phyloP scores from a whole-genome alignment of 169 alveolate species.

The Plasmodium berghei region DNA sequence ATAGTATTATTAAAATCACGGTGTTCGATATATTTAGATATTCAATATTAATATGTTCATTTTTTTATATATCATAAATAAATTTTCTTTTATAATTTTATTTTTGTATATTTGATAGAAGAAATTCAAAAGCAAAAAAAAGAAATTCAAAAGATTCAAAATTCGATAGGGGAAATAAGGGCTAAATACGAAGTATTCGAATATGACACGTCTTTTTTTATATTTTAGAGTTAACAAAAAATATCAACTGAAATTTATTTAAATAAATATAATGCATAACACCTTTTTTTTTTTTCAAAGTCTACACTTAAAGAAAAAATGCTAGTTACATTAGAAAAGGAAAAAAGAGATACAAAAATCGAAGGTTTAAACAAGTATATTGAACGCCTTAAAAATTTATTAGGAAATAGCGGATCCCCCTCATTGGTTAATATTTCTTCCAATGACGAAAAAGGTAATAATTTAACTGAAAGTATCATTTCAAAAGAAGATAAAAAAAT shows the following conservation, averaged over 20 bases:
- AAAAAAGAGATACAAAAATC: slow-evolving; percentile 67
- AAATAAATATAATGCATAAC: slow-evolving; percentile 6
- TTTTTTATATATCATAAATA: slow-evolving; percentile 15
- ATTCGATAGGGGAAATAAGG: slow-evolving; percentile 62
- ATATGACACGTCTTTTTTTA: slow-evolving; percentile 14
- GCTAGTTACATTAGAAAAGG: slow-evolving; percentile 54
- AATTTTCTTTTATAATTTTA: slow-evolving; percentile 27
- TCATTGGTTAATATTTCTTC: slow-evolving; percentile 28
- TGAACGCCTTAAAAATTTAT: slow-evolving; percentile 41
- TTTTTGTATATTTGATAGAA: slow-evolving; percentile 34
- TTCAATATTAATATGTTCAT: slow-evolving; percentile 25
- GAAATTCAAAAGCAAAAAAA: slow-evolving; percentile 71
- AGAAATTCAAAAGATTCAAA: slow-evolving; percentile 65
- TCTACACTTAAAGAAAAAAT: slow-evolving; percentile 69
- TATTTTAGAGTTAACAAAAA: slow-evolving; percentile 9
- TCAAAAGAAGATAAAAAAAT: slow-evolving; percentile 58
- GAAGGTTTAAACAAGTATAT: slow-evolving; percentile 74
- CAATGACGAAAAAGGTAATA: slow-evolving; percentile 8
- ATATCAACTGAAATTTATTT: slow-evolving; percentile 10
- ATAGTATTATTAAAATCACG: slow-evolving; percentile 35
- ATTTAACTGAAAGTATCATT: slow-evolving; percentile 11
- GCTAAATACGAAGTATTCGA: slow-evolving; percentile 50
- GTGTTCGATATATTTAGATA: slow-evolving; percentile 3
- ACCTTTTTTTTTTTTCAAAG: slow-evolving; percentile 38
- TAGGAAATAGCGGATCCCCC: slow-evolving; percentile 52